Evolutionary conservation across 805 yeast species (phyloP).

Genomic region (Wickerhamiella parazyma): DNA sequence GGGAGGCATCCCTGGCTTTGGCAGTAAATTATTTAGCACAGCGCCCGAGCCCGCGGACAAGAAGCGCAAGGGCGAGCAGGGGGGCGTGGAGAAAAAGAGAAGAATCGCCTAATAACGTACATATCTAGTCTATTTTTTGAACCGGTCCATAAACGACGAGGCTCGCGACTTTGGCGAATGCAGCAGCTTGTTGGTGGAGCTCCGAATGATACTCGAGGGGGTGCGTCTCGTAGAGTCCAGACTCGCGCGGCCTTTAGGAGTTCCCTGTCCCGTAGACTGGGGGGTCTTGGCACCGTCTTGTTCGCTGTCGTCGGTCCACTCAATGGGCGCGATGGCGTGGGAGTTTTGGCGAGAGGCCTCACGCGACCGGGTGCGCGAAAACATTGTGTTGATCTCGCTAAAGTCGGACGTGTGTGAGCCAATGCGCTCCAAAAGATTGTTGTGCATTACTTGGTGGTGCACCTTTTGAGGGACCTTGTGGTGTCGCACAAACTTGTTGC

Average conservation of each 20-base stretch:
- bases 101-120: background rate
- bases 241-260: background rate
- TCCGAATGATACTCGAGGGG: background rate
- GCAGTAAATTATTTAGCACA: slow-evolving; percentile 46
- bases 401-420: slow-evolving; percentile 4
- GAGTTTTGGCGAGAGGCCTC: background rate
- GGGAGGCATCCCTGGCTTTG: slow-evolving; percentile 67
- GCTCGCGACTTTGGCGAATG: background rate
- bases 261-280: too few species aligned
- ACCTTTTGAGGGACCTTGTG: slow-evolving; percentile 4
- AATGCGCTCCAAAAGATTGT: slow-evolving; percentile 16
- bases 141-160: background rate
- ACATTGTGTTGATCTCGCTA: background rate
- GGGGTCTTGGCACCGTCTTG: too few species aligned
- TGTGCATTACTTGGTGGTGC: slow-evolving; percentile 8
- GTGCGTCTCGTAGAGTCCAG: background rate
- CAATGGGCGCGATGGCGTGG: background rate
- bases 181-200: background rate
- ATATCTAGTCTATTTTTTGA: background rate
- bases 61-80: slow-evolving; percentile 9
- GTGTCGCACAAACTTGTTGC: slow-evolving; percentile 47
- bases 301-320: background rate
- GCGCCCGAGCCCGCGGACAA: slow-evolving; percentile 20
- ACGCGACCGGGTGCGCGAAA: background rate
- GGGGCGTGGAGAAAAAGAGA: slow-evolving; percentile 10